phyloP scores from a whole-genome alignment of 371 early-diverging fungal genomes.

The Mucor irregularis region DNA sequence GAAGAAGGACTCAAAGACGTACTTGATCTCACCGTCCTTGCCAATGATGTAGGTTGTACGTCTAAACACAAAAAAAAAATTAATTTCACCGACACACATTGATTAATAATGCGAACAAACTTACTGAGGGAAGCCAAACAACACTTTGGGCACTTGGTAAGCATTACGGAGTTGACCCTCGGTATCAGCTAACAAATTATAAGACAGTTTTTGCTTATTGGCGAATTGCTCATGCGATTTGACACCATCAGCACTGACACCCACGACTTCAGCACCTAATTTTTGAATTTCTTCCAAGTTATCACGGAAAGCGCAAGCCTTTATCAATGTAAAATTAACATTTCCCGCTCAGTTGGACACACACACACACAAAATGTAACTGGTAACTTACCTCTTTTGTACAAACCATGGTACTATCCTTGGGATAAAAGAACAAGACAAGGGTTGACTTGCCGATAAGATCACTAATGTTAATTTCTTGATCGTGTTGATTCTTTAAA shows the following conservation, averaged over 20 bases:
- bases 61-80: slow-evolving; percentile 5
- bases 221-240: slow-evolving; percentile 32
- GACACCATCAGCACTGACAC: slow-evolving; percentile 29
- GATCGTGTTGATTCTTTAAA: slow-evolving; percentile 31
- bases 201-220: slow-evolving; percentile 23
- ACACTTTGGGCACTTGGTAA: slow-evolving; percentile 22
- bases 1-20: slow-evolving; percentile 34
- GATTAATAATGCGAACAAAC: neutral
- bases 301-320: slow-evolving; percentile 30
- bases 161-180: slow-evolving; percentile 25
- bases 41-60: slow-evolving; percentile 35
- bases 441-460: slow-evolving; percentile 29
- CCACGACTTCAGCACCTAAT: slow-evolving; percentile 25
- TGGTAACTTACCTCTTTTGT: slow-evolving; percentile 42
- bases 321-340: neutral
- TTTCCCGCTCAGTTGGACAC: no score
- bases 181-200: slow-evolving; percentile 29
- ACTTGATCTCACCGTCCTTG: slow-evolving; percentile 28
- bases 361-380: no score
- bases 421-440: slow-evolving; percentile 42
- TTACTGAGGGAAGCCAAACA: slow-evolving; percentile 26
- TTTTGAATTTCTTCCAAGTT: slow-evolving; percentile 19
- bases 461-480: slow-evolving; percentile 23
- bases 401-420: slow-evolving; percentile 32
- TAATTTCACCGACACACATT: no score